These are phyloP conservation scores for Salinomyces thailandicus DNA, from an alignment of 2,329 filamentous ascomycete genomes.

Conservation along the genomic window DNA sequence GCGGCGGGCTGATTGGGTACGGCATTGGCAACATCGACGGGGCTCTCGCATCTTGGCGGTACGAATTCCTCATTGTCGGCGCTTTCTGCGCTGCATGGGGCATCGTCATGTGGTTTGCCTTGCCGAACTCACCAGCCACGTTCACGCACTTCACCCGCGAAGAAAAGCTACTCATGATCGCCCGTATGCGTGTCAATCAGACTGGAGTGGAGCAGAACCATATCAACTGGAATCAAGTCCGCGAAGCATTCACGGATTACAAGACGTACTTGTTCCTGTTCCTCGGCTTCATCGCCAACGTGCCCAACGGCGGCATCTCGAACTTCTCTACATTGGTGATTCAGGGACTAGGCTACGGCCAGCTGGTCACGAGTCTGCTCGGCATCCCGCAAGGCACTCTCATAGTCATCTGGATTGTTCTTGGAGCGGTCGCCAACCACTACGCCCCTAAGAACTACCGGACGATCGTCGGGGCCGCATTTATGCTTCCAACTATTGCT, in stretches of 20 bases:
- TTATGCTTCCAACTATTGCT: conserved; percentile 49
- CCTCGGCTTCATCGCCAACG: conserved; percentile 41
- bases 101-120: conserved; percentile 38
- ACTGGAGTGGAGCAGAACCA: conserved; percentile 46
- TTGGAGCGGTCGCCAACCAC: conserved; percentile 40
- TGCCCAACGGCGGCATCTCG: conserved; percentile 47
- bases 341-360: conserved; percentile 46
- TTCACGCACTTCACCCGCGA: conserved; percentile 41
- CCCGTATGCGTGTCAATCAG: conserved; percentile 46
- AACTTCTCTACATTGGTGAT: conserved; percentile 53
- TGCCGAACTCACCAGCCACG: conserved; percentile 39
- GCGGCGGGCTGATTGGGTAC: conserved; percentile 48
- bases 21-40: conserved; percentile 51
- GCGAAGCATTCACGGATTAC: conserved; percentile 47
- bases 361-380: conserved; percentile 44
- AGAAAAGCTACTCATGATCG: conserved; percentile 46
- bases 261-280: conserved; percentile 43
- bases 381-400: conserved; percentile 42
- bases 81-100: conserved; percentile 50
- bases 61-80: conserved; percentile 55
- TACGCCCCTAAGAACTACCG: conserved; percentile 20
- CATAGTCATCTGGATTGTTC: conserved; percentile 41
- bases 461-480: conserved; percentile 33
- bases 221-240: conserved; percentile 45
- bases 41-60: conserved; percentile 49